Evolutionary conservation across 2,329 filamentous ascomycete species (phyloP), one percentile per base, ranked within the genome.

Genomic region (Colletotrichum sp.): DNA sequence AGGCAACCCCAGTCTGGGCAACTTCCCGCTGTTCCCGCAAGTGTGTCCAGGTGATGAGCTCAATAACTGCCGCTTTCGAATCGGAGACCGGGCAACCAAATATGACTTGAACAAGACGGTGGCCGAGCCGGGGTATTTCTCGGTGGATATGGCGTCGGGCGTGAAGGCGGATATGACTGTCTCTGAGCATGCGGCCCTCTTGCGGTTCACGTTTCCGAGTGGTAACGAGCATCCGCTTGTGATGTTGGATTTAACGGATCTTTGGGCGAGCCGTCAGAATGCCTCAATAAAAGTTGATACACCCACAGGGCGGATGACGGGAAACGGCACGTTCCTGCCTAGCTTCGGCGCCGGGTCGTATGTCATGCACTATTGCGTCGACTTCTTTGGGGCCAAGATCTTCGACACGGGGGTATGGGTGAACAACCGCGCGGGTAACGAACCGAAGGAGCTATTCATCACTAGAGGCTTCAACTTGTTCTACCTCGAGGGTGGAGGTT

Each of bases 271-370:
- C 30, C 63, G 74, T n/a, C 74, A 76, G 59, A 88, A 87, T 68
- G 71, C 74, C 89, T 72, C 88, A 89, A 84, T 92, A 24, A 84
- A 83, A 6, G 87, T 93, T 0, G 85, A 92, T 73, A 75, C 82
- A 1, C 79, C 82, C 1, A 90, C 86, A 3, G 91, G 90, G 0
- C 86, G 91, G 55, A 86, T 93, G 60, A 89, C 85, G 8, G 92
- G 90, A 16, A 90, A 88, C 66, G 92, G 90, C 2, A 89, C 87
- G 0, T 93, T 93, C 73, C 83, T 84, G 5, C 92, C 92, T 2
- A 92, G 90, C 49, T 93, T 93, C 77, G 92, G 92, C 1, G 86
- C 89, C 12, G 92, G 92, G 0, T 88, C 81, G 0, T 93, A 93
- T 77, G 82, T 87, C 34, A 85, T 91, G 36, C 87, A 92, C 79